phyloP scores from a whole-genome alignment of 345 rosid genomes.

The Sapria himalayana region DNA sequence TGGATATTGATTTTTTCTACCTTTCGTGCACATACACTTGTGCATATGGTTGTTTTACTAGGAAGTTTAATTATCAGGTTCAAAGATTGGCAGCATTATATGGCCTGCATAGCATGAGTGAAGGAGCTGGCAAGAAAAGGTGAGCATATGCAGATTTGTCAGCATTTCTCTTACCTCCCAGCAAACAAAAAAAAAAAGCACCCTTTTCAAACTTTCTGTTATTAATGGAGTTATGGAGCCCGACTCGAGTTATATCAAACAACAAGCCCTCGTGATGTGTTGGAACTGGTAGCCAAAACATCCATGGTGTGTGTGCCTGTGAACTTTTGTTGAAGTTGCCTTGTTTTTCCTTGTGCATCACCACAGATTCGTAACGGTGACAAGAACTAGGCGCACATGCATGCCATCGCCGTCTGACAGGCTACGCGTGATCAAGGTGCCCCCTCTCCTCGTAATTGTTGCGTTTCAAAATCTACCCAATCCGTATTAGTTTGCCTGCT shows the following conservation, averaged over 20 bases:
- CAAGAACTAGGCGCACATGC: slow-evolving; percentile 49
- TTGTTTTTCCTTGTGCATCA: slow-evolving; percentile 5
- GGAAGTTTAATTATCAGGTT: no score
- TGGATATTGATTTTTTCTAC: no score
- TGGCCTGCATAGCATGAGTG: slow-evolving; percentile 33
- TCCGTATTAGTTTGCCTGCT: no score
- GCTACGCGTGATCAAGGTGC: slow-evolving; percentile 61
- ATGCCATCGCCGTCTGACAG: slow-evolving; percentile 63
- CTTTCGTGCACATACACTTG: no score
- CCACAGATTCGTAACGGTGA: slow-evolving; percentile 62
- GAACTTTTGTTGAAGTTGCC: slow-evolving; percentile 4
- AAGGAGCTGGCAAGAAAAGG: slow-evolving; percentile 83
- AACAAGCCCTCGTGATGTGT: no score
- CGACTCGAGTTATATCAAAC: no score
- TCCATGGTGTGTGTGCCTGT: background rate
- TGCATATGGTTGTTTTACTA: no score
- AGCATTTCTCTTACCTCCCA: no score
- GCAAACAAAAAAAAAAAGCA: no score
- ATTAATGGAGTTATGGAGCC: no score
- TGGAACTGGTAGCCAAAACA: no score
- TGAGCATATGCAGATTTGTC: background rate
- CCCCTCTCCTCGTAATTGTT: slow-evolving; percentile 1
- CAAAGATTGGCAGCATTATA: slow-evolving; percentile 63
- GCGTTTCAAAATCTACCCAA: slow-evolving; percentile 1
- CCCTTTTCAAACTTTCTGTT: no score